phyloP scores from a whole-genome alignment of 1,284 basidiomycete genomes.

The Ceratobasidium sp. region DNA sequence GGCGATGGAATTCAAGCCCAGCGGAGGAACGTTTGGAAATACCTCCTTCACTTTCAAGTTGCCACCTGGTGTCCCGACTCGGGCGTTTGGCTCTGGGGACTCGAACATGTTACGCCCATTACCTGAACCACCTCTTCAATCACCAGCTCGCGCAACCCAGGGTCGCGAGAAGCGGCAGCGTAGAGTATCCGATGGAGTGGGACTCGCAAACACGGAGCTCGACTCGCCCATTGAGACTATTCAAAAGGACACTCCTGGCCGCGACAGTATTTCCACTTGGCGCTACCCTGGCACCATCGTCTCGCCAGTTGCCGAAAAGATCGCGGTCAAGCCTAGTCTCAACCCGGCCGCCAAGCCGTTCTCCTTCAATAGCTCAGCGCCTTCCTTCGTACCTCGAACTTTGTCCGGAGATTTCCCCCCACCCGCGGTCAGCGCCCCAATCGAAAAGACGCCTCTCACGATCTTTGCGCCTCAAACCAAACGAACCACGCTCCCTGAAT shows the following conservation, averaged over 20 bases:
- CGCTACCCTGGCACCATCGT: conserved; percentile 19
- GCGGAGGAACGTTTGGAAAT: conserved; percentile 7
- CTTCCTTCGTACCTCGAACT: conserved; percentile 41
- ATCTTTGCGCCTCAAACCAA: conserved; percentile 43
- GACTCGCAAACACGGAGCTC: conserved; percentile 45
- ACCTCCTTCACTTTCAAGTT: conserved; percentile 78
- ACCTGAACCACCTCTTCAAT: conserved; percentile 54
- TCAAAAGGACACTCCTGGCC: conserved; percentile 35
- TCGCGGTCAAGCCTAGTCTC: conserved; percentile 50
- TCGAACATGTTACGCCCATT: conserved; percentile 58
- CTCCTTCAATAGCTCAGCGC: conserved; percentile 68
- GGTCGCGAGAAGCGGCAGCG: conserved; percentile 83
- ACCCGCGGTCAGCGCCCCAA: conserved; percentile 16
- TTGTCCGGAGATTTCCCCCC: conserved; percentile 3
- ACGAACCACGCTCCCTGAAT: conserved; percentile 81
- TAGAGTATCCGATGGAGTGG: conserved; percentile 60
- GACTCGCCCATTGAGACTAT: conserved; percentile 35
- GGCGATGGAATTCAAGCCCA: conserved; percentile 84
- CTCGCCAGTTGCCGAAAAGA: background rate
- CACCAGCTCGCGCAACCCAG: conserved; percentile 62
- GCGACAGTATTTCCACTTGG: conserved; percentile 36
- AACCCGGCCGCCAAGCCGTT: conserved; percentile 70
- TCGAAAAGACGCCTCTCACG: conserved; percentile 35
- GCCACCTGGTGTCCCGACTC: conserved; percentile 73
- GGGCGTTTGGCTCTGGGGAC: conserved; percentile 62